These are phyloP conservation scores for Scleromitrula shiraiana DNA, from an alignment of 2,329 filamentous ascomycete genomes.

Conservation along the genomic window DNA sequence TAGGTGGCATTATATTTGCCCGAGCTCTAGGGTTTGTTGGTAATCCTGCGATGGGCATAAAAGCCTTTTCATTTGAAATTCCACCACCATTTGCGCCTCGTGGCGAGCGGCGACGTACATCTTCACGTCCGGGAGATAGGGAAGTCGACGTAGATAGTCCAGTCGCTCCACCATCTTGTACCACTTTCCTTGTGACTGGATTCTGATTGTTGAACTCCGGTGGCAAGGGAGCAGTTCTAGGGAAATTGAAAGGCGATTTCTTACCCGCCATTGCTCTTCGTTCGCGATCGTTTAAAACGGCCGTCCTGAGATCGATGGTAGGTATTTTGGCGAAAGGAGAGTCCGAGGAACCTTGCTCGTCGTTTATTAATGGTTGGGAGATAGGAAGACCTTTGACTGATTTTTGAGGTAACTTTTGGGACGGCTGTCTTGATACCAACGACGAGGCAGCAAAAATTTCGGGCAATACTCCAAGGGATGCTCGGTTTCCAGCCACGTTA, in stretches of 20 bases:
- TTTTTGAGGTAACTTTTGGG: constrained; percentile 14
- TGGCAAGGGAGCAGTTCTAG: constrained; percentile 19
- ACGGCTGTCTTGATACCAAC: constrained; percentile 8
- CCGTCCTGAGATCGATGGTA: constrained; percentile 28
- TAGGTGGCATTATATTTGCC: constrained; percentile 10
- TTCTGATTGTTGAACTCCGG: too few relatives aligned
- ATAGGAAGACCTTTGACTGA: constrained; percentile 25
- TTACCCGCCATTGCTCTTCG: constrained; percentile 22
- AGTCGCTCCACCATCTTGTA: constrained; percentile 13
- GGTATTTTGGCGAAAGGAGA: constrained; percentile 25
- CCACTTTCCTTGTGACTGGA: too few relatives aligned
- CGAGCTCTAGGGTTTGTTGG: constrained; percentile 24
- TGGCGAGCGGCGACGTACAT: constrained; percentile 27
- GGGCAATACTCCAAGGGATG: constrained; percentile 24
- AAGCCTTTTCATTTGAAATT: constrained; percentile 16
- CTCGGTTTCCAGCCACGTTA: constrained; percentile 5
- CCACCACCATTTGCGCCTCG: constrained; percentile 19
- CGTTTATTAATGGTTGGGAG: constrained; percentile 24
- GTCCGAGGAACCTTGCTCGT: constrained; percentile 8
- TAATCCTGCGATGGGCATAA: constrained; percentile 14
- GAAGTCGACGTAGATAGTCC: constrained; percentile 27
- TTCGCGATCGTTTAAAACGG: constrained; percentile 25
- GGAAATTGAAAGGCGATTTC: constrained; percentile 19
- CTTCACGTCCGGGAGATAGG: constrained; percentile 27
- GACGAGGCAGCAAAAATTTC: constrained; percentile 13